phyloP scores from a whole-genome alignment of 1,284 basidiomycete species.

The Vanrija sp. region DNA sequence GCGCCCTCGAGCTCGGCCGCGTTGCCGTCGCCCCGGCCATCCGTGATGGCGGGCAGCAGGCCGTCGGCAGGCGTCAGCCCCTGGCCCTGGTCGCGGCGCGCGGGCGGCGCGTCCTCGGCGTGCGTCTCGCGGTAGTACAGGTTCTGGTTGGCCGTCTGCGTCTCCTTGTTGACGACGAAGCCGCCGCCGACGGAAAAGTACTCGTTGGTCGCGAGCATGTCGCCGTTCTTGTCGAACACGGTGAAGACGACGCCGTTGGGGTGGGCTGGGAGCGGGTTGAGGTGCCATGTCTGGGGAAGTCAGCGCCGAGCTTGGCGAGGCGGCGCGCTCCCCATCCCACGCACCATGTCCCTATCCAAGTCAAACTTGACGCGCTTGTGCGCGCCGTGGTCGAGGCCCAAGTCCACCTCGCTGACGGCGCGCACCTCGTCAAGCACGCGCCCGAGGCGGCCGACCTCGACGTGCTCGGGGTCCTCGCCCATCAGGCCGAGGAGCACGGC shows the following conservation, averaged over 20 bases:
- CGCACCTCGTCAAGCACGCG: constrained; percentile 29
- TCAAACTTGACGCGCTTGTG: constrained; percentile 72
- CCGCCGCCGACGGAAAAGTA: constrained; percentile 86
- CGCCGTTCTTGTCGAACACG: constrained; percentile 73
- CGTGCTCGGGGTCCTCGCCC: constrained; percentile 54
- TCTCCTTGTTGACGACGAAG: constrained; percentile 59
- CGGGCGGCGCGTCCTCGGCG: constrained; percentile 69
- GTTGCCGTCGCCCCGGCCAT: constrained; percentile 1
- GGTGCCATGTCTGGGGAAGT: constrained; percentile 28
- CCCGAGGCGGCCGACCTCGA: constrained; percentile 35
- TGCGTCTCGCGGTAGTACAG: constrained; percentile 95
- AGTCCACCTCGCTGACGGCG: constrained; percentile 26
- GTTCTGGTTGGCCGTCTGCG: constrained; percentile 84
- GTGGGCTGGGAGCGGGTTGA: constrained; percentile 44
- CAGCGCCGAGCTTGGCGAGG: constrained; percentile 23
- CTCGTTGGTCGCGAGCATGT: constrained; percentile 88
- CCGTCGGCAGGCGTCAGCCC: background rate
- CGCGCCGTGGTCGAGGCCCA: constrained; percentile 65
- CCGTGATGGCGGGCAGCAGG: constrained; percentile 1
- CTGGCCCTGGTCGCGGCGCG: constrained; percentile 58
- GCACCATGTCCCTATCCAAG: constrained; percentile 83
- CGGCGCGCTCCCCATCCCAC: too few species aligned
- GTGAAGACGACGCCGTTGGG: constrained; percentile 91
- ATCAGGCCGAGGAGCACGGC: constrained; percentile 87
- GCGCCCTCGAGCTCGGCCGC: constrained; percentile 2